Evolutionary conservation across 2,329 filamentous ascomycete genomes (phyloP).

Genomic region (Aspergillus ruber): DNA sequence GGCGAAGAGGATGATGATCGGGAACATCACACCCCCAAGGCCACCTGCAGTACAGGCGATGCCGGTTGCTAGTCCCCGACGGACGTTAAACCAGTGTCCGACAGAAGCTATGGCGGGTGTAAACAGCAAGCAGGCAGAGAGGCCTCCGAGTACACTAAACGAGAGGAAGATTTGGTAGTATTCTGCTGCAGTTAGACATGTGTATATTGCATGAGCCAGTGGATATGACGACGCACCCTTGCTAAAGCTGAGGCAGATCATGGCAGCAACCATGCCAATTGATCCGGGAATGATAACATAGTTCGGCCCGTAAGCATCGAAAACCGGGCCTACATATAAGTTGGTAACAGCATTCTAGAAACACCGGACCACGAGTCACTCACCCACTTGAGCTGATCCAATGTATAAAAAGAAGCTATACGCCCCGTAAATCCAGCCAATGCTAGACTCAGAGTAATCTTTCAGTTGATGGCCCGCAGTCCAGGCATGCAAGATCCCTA

Average conservation of each 20-base stretch:
- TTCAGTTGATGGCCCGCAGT: constrained; percentile 31
- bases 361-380: neutral
- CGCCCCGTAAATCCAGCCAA: constrained; percentile 38
- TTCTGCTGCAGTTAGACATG: constrained; percentile 16
- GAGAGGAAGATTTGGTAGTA: constrained; percentile 35
- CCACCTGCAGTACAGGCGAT: constrained; percentile 30
- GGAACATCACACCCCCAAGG: constrained; percentile 30
- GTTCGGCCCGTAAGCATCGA: constrained; percentile 30
- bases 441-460: constrained; percentile 26
- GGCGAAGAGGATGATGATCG: constrained; percentile 24
- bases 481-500: constrained; percentile 36
- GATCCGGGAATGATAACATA: constrained; percentile 24
- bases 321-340: constrained; percentile 25
- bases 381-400: constrained; percentile 18
- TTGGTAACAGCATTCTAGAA: neutral
- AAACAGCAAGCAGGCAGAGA: constrained; percentile 25
- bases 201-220: constrained; percentile 14
- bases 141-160: constrained; percentile 28
- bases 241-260: constrained; percentile 11
- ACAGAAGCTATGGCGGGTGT: constrained; percentile 25
- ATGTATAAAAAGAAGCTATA: constrained; percentile 37
- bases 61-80: constrained; percentile 27
- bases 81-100: constrained; percentile 29
- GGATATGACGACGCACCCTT: neutral
- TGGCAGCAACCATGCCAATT: constrained; percentile 11